Base-by-base conservation (phyloP, 805 yeast species). In the Starmerella bombicola region DNA sequence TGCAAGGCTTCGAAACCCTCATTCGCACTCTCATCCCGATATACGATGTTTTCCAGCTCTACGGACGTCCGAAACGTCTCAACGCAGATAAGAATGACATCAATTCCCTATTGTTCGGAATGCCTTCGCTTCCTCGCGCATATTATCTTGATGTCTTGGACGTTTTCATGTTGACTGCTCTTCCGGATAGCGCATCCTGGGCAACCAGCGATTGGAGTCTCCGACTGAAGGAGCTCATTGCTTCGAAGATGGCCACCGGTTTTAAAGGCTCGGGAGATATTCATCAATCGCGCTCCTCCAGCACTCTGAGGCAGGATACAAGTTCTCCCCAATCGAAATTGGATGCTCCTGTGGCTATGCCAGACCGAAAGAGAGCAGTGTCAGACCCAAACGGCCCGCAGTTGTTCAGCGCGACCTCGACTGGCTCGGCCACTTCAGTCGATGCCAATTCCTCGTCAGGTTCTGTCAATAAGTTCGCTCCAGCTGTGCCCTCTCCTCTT, bases 1-100 rank as follows among this genome's bases (percentile, higher is more conserved):
- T 84, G 16, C 74, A 75, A 4, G 86, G 86, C 18, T 76, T 73
- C 50, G 94, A 83, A 59, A 83, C 88, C n/a, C 68, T 83, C 63
- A 78, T 83, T 42, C 67, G 95, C 49, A 80, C 79, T 55, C 64
- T 80, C 47, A 69, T 83, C 23, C 93, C 91, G 5, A 59, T 79
- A 12, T 63, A 80, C 51, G 93, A 84, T 55, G 71, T 83, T 1
- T 84, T 81, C 64, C 71, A 70, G 44, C 67, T 84, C 30, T 83
- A 83, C 54, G 95, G 95, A 18, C 69, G 94, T 35, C 95, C 95
- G 0, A 65, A 68, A 40, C 74, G 79, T 44, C 68, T 83, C 50
- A 76, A 71, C 52, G 82, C 91, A 17, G 81, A 80, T 58, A 83
- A 81, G 58, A 55, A 65, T 1, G 80, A 83, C 50, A 56, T 69